These are phyloP conservation scores for Diaporthe batatas DNA, from an alignment of 2,329 filamentous ascomycete species.

Conservation along the genomic window DNA sequence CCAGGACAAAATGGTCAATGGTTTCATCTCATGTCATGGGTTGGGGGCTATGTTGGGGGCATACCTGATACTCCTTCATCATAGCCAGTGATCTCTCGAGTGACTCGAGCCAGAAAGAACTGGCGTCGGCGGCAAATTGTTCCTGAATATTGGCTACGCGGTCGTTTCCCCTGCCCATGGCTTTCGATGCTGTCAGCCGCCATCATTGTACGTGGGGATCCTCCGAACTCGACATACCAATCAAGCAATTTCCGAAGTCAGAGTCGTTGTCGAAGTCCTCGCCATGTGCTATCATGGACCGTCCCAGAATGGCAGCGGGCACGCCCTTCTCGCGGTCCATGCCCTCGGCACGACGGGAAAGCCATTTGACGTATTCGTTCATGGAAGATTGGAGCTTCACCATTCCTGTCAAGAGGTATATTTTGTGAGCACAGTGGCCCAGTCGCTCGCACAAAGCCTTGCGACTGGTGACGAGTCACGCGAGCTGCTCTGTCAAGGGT, in stretches of 20 bases:
- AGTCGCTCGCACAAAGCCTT: background rate
- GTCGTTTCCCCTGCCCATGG: constrained; percentile 88
- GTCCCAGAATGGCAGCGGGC: constrained; percentile 83
- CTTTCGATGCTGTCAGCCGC: constrained; percentile 54
- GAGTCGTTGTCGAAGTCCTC: constrained; percentile 94
- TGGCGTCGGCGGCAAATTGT: constrained; percentile 82
- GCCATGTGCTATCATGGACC: constrained; percentile 88
- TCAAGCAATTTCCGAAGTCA: constrained; percentile 89
- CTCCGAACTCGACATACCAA: constrained; percentile 62
- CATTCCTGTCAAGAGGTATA: constrained; percentile 74
- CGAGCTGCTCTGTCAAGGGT: background rate
- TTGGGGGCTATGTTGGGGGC: constrained; percentile 45
- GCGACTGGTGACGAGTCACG: constrained; percentile 15
- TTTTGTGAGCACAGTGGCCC: constrained; percentile 3
- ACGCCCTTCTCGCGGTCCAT: constrained; percentile 87
- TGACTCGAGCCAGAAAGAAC: constrained; percentile 89
- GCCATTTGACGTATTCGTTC: constrained; percentile 87
- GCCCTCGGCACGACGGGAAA: constrained; percentile 85
- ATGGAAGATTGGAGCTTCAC: constrained; percentile 90
- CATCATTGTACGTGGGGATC: background rate
- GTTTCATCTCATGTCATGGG: background rate
- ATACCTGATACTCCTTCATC: constrained; percentile 97
- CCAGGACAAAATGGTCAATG: constrained; percentile 43
- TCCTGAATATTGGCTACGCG: constrained; percentile 88
- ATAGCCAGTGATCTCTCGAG: constrained; percentile 89